A percentile compares a stretch with the other conserved stretches of the same genome.
Conservation (phyloP, 352 stramenopile species). For the Phytophthora brassicae region DNA sequence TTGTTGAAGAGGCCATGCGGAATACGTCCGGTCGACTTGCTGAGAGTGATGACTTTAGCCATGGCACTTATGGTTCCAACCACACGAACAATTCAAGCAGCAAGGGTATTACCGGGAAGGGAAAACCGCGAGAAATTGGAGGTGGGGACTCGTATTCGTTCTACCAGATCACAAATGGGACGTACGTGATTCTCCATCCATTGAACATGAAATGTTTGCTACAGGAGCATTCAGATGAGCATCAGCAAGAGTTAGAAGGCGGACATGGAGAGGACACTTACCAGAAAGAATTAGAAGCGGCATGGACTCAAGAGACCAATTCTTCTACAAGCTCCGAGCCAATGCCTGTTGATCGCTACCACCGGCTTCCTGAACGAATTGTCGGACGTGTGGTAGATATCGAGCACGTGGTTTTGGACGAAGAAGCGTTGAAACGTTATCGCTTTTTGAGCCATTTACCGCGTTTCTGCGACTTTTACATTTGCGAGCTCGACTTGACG, state of each 20-base stretch:
- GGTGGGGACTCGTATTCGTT: conserved; percentile 71
- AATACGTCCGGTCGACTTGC: conserved; percentile 65
- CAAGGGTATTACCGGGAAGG: conserved; percentile 1
- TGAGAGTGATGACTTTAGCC: conserved; percentile 20
- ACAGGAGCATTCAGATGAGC: conserved; percentile 63
- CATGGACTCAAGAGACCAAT: conserved; percentile 33
- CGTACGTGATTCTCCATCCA: conserved; percentile 88
- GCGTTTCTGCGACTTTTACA: conserved; percentile 85
- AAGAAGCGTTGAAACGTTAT: conserved; percentile 81
- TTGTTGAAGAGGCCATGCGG: conserved; percentile 79
- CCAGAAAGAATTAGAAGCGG: conserved; percentile 28
- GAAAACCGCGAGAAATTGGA: conserved; percentile 10
- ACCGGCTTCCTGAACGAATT: conserved; percentile 57
- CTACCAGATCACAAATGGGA: conserved; percentile 85
- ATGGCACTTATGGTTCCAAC: conserved; percentile 13
- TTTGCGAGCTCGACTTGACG: conserved; percentile 84
- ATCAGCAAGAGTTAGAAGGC: conserved; percentile 24
- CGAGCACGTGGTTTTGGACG: conserved; percentile 88
- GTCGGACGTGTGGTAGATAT: conserved; percentile 75
- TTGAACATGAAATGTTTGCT: conserved; percentile 90
- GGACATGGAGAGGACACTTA: conserved; percentile 10
- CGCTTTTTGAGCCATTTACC: conserved; percentile 87
- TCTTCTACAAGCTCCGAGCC: conserved; percentile 17
- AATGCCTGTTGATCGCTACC: conserved; percentile 38
- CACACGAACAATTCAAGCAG: background rate